A percentile compares a stretch with the other conserved stretches of the same genome.
These are phyloP conservation scores for Zanthoxylum bungeanum DNA, from an alignment of 345 rosid genomes.

Conservation along the genomic window DNA sequence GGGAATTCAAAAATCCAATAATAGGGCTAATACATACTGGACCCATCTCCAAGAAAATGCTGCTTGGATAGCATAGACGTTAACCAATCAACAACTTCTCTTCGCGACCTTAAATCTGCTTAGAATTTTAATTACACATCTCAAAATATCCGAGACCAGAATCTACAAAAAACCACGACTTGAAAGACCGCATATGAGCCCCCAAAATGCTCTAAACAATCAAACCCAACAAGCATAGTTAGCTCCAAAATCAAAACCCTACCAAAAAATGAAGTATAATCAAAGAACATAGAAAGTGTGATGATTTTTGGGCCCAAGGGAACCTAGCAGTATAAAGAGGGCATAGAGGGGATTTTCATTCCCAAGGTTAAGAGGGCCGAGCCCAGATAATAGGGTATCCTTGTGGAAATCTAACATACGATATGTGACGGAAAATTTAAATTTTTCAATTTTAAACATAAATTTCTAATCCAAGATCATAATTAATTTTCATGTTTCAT, in stretches of 20 bases:
- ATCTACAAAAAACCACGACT: constrained; percentile 12
- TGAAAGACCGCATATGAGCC: constrained; percentile 7
- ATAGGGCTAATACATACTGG: constrained; percentile 33
- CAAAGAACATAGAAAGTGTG: constrained; percentile 5
- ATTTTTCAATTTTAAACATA: too few relatives aligned
- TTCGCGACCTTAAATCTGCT: constrained; percentile 61
- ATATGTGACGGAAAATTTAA: too few relatives aligned
- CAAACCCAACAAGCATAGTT: constrained; percentile 13
- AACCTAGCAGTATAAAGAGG: too few relatives aligned
- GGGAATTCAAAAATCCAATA: neutral
- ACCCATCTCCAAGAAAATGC: constrained; percentile 50
- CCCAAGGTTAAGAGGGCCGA: too few relatives aligned
- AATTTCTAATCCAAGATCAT: too few relatives aligned
- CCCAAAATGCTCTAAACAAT: neutral
- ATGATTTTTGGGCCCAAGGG: too few relatives aligned
- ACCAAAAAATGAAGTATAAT: constrained; percentile 7
- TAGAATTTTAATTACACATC: constrained; percentile 29
- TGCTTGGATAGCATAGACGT: constrained; percentile 94
- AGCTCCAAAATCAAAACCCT: constrained; percentile 20
- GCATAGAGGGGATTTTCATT: too few relatives aligned
- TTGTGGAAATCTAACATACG: too few relatives aligned
- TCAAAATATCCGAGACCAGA: constrained; percentile 13
- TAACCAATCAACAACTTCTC: constrained; percentile 98
- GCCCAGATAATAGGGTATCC: too few relatives aligned
- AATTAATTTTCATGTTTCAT: too few relatives aligned